Percentiles rank a stretch among this genome's conserved stretches.
These are phyloP conservation scores for Paecilomyces formosus DNA, from an alignment of 2,329 filamentous ascomycete species.

Conservation along the genomic window DNA sequence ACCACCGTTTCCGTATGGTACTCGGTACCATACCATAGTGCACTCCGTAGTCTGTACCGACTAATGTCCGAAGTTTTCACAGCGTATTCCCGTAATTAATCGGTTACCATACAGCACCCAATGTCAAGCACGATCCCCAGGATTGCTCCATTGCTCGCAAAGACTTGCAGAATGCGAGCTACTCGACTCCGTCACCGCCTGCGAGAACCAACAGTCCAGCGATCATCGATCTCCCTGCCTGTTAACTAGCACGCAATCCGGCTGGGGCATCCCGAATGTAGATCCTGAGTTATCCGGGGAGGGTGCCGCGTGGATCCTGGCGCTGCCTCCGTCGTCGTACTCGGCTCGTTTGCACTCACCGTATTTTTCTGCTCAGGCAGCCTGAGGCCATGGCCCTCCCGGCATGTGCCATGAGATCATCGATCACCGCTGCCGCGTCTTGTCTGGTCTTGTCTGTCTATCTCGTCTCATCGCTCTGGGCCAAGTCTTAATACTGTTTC, in stretches of 20 bases:
- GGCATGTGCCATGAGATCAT: neutral
- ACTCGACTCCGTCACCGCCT: neutral
- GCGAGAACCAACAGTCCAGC: neutral
- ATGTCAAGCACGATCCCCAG: neutral
- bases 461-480: too few relatives aligned
- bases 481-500: too few relatives aligned
- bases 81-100: too few relatives aligned
- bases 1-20: too few relatives aligned
- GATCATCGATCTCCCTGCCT: neutral
- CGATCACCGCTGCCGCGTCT: neutral
- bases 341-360: neutral
- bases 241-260: neutral
- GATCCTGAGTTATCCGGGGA: neutral
- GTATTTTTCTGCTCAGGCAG: neutral
- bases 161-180: neutral
- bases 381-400: neutral
- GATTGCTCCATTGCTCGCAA: neutral
- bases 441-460: neutral
- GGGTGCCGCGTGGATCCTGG: neutral
- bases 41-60: too few relatives aligned
- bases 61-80: too few relatives aligned
- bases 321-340: neutral
- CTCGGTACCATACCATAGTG: too few relatives aligned
- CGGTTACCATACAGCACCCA: neutral
- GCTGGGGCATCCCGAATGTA: neutral